A percentile compares a stretch with the other conserved stretches of the same genome.
phyloP scores from a whole-genome alignment of 192 early-diverging fungal species.

The Entophlyctis luteolus region DNA sequence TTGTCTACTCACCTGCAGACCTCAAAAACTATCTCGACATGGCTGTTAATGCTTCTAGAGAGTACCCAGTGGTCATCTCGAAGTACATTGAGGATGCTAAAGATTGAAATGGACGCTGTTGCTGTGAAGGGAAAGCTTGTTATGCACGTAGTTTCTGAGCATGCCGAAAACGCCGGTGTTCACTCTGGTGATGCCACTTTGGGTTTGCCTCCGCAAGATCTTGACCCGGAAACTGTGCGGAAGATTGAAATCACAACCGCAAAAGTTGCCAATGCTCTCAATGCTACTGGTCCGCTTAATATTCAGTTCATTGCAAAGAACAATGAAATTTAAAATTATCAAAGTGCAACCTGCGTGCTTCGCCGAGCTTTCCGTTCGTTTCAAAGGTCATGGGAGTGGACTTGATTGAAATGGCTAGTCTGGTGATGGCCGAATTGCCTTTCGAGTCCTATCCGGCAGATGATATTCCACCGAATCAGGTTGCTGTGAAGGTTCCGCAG shows the following conservation, averaged over 20 bases:
- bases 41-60: conserved; percentile 87
- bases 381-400: conserved; percentile 94
- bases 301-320: conserved; percentile 99
- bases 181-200: conserved; percentile 98
- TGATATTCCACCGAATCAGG: conserved; percentile 73
- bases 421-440: conserved; percentile 83
- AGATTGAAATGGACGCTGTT: conserved; percentile 98
- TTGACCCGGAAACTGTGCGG: conserved; percentile 87
- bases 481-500: conserved; percentile 91
- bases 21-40: conserved; percentile 80
- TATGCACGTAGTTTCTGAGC: conserved; percentile 94
- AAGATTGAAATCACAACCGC: conserved; percentile 89
- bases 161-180: conserved; percentile 98
- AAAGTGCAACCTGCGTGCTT: conserved; percentile 96
- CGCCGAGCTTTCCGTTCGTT: conserved; percentile 97
- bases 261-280: conserved; percentile 87
- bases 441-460: conserved; percentile 74
- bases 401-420: conserved; percentile 94
- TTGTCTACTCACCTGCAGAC: conserved; percentile 80
- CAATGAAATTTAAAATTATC: conserved; percentile 98
- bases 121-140: conserved; percentile 78
- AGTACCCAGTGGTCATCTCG: conserved; percentile 94
- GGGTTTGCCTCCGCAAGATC: conserved; percentile 89
- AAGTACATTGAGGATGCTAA: conserved; percentile 98
- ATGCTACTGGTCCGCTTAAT: conserved; percentile 97